These are phyloP conservation scores for Crithidia fasciculata DNA, from an alignment of 208 protist species.

Conservation along the genomic window DNA sequence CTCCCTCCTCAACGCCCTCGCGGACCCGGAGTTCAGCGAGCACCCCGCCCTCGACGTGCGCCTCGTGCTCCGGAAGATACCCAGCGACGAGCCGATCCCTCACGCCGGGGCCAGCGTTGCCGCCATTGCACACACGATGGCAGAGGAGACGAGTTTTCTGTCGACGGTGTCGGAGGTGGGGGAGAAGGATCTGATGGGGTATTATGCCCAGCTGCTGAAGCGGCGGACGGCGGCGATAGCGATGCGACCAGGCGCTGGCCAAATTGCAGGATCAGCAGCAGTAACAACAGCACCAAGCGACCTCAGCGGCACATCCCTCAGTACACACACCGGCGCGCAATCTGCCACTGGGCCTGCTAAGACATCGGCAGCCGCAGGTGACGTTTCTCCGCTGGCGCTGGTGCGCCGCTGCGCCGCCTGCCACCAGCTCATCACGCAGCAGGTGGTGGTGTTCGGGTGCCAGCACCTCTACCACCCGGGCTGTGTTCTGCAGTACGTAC, in stretches of 20 bases:
- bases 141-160: conserved; percentile 47
- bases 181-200: conserved; percentile 46
- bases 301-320: no score
- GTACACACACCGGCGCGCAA: not conserved
- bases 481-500: conserved; percentile 59
- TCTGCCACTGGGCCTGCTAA: not conserved
- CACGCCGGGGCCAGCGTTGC: conserved; percentile 52
- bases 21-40: conserved; percentile 54
- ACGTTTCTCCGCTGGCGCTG: not conserved
- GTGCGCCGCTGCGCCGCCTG: conserved; percentile 24
- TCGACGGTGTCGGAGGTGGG: conserved; percentile 51
- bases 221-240: conserved; percentile 41
- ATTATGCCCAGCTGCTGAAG: conserved; percentile 46
- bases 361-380: not conserved
- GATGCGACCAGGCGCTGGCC: conserved; percentile 24
- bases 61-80: conserved; percentile 52
- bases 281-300: not conserved
- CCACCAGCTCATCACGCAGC: conserved; percentile 21
- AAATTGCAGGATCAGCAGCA: not conserved
- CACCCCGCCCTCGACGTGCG: conserved; percentile 53
- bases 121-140: conserved; percentile 49
- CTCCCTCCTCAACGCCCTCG: conserved; percentile 50
- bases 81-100: conserved; percentile 56
- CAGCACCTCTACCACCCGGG: conserved; percentile 62
- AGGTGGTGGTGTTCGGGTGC: conserved; percentile 62